Evolutionary conservation across 257 asterid species (phyloP), one percentile per base, ranked within the genome.

Genomic region (Sherardia arvensis): DNA sequence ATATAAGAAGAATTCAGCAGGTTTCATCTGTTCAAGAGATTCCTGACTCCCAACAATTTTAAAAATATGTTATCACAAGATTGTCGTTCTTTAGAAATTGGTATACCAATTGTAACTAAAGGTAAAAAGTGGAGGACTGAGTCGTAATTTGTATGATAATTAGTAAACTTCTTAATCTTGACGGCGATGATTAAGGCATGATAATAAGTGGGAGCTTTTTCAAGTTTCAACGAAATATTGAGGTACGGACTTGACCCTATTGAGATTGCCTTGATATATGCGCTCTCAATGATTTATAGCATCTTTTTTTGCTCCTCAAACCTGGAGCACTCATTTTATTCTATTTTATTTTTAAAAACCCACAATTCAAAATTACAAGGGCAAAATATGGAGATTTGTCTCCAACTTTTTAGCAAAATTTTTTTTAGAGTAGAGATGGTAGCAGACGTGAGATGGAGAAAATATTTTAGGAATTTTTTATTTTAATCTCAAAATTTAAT

Each of bases 221-320:
- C 30, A 26, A 61, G 20, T 45, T 22, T 8, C 59, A 5, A 58
- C n/a, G 20, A 58, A 43, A 43, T n/a, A 43, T 43, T 43, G 34
- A 21, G 18, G 67, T 64, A 47, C 58, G 67, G 43, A 63, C 10
- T 2, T n/a, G n/a, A 9, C 14, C 20, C 45, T 17, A 14, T 49
- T 62, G 57, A 58, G 45, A 45, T 48, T 64, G 59, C 68, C 68
- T 65, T 7, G 77, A 59, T 10, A 76, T n/a, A 12, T 38, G 73
- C 56, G 65, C 73, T 73, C 53, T 63, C 68, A 62, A 66, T 77
- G 53, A 77, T 62, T 45, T 62, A 58, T 62, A 51, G 58, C 11
- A 8, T 10, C 56, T 45, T 49, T 61, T 5, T 38, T n/a, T n/a
- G n/a, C n/a, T n/a, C n/a, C n/a, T n/a, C n/a, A n/a, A n/a, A n/a